Percentiles rank a stretch among this genome's conserved stretches.
phyloP scores from a whole-genome alignment of 768 basidiomycete genomes.

The Cantharellus anzutake region DNA sequence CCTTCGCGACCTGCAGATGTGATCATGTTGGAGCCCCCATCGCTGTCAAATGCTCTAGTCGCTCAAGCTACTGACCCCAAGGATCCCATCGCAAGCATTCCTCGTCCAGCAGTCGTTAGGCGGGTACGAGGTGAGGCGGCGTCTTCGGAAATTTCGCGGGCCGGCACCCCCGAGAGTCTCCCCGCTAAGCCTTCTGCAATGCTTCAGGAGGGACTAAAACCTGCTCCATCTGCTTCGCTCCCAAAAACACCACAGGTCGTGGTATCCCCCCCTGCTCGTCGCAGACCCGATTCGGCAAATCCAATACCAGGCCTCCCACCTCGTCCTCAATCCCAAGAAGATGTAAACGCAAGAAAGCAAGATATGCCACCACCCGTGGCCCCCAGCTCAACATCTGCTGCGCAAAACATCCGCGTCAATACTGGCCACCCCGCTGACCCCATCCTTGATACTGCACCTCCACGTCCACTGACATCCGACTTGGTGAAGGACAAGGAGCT shows the following conservation, averaged over 20 bases:
- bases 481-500: background rate
- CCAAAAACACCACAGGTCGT: background rate
- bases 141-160: no score
- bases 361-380: constrained; percentile 8
- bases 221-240: background rate
- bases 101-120: background rate
- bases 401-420: constrained; percentile 5
- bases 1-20: no score
- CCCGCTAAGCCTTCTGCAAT: background rate
- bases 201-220: background rate
- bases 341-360: background rate
- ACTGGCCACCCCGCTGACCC: background rate
- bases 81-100: background rate
- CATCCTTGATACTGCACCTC: background rate
- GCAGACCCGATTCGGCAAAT: background rate
- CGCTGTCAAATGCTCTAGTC: no score
- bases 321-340: background rate
- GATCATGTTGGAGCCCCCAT: no score
- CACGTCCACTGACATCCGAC: background rate
- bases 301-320: background rate
- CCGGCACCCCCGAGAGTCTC: no score
- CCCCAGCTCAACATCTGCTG: constrained; percentile 7
- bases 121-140: no score
- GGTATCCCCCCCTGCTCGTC: background rate
- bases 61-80: background rate